Conservation (phyloP, 2,329 filamentous ascomycete genomes). For the Colletotrichum musae region DNA sequence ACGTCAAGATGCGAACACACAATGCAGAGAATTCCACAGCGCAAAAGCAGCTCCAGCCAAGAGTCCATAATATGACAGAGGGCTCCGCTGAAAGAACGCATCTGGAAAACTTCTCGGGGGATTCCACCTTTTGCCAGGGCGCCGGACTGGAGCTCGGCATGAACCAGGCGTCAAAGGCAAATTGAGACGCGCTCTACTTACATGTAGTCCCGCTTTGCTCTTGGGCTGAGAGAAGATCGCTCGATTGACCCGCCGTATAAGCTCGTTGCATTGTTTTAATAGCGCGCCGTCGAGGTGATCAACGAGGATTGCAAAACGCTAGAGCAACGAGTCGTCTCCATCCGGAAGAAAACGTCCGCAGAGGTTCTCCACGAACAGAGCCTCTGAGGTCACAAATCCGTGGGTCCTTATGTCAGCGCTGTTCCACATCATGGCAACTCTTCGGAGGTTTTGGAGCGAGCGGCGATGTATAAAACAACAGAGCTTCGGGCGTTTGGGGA, state of each 20-base stretch:
- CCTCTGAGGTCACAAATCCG: neutral
- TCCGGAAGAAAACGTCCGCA: conserved; percentile 27
- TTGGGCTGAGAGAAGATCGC: conserved; percentile 2
- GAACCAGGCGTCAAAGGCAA: neutral
- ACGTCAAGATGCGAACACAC: conserved; percentile 10
- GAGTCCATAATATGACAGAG: neutral
- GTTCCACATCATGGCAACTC: neutral
- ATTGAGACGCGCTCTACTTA: neutral
- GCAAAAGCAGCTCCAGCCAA: neutral
- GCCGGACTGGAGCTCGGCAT: no score
- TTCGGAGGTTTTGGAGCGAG: conserved; percentile 10
- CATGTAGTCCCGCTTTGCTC: neutral
- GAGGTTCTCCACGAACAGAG: neutral
- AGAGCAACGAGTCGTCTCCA: neutral
- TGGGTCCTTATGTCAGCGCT: conserved; percentile 13
- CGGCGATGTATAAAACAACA: neutral
- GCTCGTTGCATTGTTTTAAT: neutral
- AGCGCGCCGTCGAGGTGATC: neutral
- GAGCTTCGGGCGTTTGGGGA: no score
- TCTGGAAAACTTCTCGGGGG: neutral
- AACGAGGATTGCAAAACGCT: neutral
- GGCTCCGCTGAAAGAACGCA: neutral
- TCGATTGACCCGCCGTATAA: conserved; percentile 22
- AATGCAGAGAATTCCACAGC: neutral
- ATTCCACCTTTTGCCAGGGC: neutral